Percentiles rank a stretch among this genome's conserved stretches.
Evolutionary conservation across 202 grass and related monocot genomes (phyloP).

Genomic region (Cymbopogon flexuosus): DNA sequence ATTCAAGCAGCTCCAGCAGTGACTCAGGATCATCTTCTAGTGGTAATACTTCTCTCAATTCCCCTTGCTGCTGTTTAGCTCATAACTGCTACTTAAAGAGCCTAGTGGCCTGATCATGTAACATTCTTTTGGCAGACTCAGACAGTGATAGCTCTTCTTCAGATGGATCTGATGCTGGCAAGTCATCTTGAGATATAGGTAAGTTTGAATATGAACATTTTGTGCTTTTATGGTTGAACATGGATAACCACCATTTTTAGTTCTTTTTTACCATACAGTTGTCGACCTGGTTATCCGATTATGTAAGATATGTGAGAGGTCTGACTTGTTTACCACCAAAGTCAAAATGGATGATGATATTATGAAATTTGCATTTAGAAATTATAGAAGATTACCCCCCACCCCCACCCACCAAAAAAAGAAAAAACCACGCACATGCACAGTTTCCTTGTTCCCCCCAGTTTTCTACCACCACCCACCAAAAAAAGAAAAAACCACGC

Average conservation of each 20-base stretch:
- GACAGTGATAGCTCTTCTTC: slow-evolving; percentile 92
- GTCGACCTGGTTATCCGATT: neutral
- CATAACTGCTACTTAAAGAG: slow-evolving; percentile 22
- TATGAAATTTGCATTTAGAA: neutral
- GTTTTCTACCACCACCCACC: too few species aligned
- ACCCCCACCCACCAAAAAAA: too few species aligned
- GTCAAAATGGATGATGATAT: neutral
- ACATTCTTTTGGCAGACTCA: slow-evolving; percentile 55
- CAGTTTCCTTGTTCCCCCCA: too few species aligned
- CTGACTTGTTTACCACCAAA: neutral
- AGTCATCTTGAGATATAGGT: slow-evolving; percentile 54
- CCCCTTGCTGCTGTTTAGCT: slow-evolving; percentile 13
- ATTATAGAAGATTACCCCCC: neutral
- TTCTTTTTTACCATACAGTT: neutral
- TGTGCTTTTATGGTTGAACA: neutral
- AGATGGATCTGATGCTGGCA: slow-evolving; percentile 67
- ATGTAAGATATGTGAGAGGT: neutral
- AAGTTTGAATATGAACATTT: neutral
- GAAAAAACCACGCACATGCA: too few species aligned
- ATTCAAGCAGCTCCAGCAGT: slow-evolving; percentile 79
- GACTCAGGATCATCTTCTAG: slow-evolving; percentile 85
- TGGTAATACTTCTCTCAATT: slow-evolving; percentile 49
- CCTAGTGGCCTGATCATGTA: slow-evolving; percentile 19
- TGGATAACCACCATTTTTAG: neutral
- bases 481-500: too few species aligned